phyloP scores from a whole-genome alignment of 148 eudicot genomes.

The Heliosperma pusillum region DNA sequence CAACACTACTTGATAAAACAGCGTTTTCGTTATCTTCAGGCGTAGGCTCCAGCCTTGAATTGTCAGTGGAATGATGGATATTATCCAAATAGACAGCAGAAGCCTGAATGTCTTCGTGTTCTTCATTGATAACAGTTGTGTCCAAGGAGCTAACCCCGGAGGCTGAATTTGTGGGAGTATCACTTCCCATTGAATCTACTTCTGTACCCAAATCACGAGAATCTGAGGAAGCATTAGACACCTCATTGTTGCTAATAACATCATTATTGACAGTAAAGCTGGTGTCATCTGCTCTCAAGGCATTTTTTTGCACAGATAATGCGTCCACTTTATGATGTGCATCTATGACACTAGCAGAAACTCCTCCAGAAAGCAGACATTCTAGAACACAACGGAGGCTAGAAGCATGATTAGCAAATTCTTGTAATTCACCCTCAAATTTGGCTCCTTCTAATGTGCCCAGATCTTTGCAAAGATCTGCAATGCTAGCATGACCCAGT shows the following conservation, averaged over 20 bases:
- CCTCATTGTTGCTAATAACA: slow-evolving; percentile 27
- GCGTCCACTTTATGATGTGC: slow-evolving; percentile 30
- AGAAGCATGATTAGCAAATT: slow-evolving; percentile 98
- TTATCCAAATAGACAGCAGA: slow-evolving; percentile 26
- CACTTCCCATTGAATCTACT: slow-evolving; percentile 21
- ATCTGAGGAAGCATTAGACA: slow-evolving; percentile 11
- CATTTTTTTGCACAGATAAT: slow-evolving; percentile 31
- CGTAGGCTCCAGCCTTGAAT: slow-evolving; percentile 31
- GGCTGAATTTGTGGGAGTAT: slow-evolving; percentile 15
- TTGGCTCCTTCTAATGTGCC: slow-evolving; percentile 86
- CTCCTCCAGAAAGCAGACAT: slow-evolving; percentile 91
- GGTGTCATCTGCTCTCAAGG: slow-evolving; percentile 33
- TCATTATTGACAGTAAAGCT: slow-evolving; percentile 23
- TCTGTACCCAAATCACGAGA: slow-evolving; percentile 21
- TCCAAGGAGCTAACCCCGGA: slow-evolving; percentile 30
- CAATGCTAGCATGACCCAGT: slow-evolving; percentile 85
- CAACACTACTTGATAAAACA: slow-evolving; percentile 30
- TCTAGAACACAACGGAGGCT: slow-evolving; percentile 86
- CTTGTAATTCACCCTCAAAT: slow-evolving; percentile 97
- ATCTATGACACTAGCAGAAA: slow-evolving; percentile 38
- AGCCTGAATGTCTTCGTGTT: slow-evolving; percentile 23
- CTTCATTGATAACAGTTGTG: slow-evolving; percentile 29
- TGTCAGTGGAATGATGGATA: slow-evolving; percentile 22
- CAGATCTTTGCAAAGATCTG: slow-evolving; percentile 92
- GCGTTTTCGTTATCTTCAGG: slow-evolving; percentile 42